Evolutionary conservation across 1,284 basidiomycete genomes (phyloP), one percentile per base, ranked within the genome.

Genomic region (Trichosporon sp.): DNA sequence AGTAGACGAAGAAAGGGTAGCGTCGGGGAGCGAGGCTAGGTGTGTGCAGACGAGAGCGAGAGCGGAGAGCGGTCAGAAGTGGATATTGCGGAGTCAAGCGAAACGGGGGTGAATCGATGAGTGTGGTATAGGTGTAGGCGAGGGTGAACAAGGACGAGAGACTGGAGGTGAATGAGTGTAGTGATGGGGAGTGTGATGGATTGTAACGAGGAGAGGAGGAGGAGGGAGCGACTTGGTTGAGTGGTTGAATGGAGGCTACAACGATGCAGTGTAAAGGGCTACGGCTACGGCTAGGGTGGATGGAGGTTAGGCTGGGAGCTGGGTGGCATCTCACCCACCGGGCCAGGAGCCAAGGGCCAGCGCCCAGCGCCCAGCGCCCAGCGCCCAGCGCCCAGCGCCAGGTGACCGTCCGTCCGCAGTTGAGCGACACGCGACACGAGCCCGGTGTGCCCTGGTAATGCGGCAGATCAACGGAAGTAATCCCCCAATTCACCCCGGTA

Each of bases 31-130:
- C 29, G 29, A 18, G 27, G 56, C 3, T 18, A 15, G 27, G 29
- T n/a, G 29, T n/a, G 27, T 8, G 15, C 51, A 23, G 51, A 27
- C 23, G 11, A 5, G 47, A 3, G 4, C 8, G 29, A 1, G 18
- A 32, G 31, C 27, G 3, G 23, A 56, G 51, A 23, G 47, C 23
- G 47, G n/a, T 53, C 23, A 13, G 15, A 7, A 25, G 21, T 23
- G 47, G n/a, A 51, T 25, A 42, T 51, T 47, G 47, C 4, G 21
- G 47, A 6, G 21, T n/a, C 23, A 7, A 21, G 21, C 47, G 21
- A 51, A 51, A 32, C 56, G 56, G 56, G 51, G 56, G 56, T 60
- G 56, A 60, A 60, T 60, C 56, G 56, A 60, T 60, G 56, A 60
- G 27, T 29, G 5, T 18, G 56, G 56, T 60, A 60, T 60, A 13